Evolutionary conservation across 768 basidiomycete genomes (phyloP).

Genomic region (Mycena vulgaris): DNA sequence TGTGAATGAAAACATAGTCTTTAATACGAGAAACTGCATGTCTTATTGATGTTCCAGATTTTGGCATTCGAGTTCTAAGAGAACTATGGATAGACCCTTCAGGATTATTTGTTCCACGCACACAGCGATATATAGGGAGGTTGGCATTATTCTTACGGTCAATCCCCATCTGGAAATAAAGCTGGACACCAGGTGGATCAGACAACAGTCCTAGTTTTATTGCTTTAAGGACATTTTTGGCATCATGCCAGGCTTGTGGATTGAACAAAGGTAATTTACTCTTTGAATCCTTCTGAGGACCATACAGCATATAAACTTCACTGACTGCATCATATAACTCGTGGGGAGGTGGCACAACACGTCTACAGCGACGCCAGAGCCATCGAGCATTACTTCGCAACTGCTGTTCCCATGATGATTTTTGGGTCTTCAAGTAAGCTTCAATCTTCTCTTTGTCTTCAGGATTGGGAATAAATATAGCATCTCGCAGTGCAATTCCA

Average conservation of each 20-base stretch:
- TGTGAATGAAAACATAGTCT: too few species aligned
- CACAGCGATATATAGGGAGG: neutral
- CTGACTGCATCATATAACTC: neutral
- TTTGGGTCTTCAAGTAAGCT: too few species aligned
- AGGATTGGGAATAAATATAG: too few species aligned
- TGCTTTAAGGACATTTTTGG: slow-evolving; percentile 16
- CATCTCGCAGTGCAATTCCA: too few species aligned
- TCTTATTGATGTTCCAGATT: slow-evolving; percentile 12
- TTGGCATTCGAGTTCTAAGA: slow-evolving; percentile 16
- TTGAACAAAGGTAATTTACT: slow-evolving; percentile 24
- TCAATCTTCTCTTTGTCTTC: too few species aligned
- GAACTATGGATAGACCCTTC: slow-evolving; percentile 11
- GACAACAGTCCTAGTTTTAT: neutral
- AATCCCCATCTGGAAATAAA: slow-evolving; percentile 8
- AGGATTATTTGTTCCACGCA: slow-evolving; percentile 1
- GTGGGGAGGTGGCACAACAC: slow-evolving; percentile 20
- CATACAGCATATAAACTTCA: neutral
- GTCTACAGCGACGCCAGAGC: slow-evolving; percentile 14
- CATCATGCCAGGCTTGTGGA: slow-evolving; percentile 23
- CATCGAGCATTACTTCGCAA: slow-evolving; percentile 19
- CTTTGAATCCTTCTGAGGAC: slow-evolving; percentile 22
- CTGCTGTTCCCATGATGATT: slow-evolving; percentile 13
- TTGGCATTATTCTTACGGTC: neutral
- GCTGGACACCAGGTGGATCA: neutral
- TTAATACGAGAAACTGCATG: slow-evolving; percentile 14